Conservation (phyloP, 2,329 filamentous ascomycete species). For the Colletotrichum tropicicola region DNA sequence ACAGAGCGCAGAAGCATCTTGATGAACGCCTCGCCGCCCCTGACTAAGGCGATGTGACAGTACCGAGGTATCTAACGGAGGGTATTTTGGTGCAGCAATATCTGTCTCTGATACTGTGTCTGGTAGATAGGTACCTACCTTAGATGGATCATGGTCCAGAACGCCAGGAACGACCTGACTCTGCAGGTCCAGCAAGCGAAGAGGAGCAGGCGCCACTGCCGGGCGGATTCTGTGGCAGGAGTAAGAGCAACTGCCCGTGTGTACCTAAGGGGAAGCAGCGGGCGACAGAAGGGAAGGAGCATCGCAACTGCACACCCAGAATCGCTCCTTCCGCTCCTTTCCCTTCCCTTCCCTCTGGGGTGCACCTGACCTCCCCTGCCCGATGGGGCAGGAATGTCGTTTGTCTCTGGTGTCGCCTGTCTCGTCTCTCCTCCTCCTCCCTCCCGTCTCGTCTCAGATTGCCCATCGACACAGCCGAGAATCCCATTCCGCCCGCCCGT, state of each 20-base stretch:
- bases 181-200: background rate
- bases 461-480: background rate
- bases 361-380: background rate
- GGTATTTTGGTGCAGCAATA: no score
- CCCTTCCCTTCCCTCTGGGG: background rate
- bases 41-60: no score
- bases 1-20: constrained; percentile 1
- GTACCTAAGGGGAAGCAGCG: background rate
- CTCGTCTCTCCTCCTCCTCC: background rate
- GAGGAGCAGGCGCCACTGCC: constrained; percentile 1
- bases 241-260: background rate
- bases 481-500: constrained; percentile 6
- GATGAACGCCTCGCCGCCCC: no score
- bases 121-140: no score
- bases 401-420: background rate
- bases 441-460: constrained; percentile 6
- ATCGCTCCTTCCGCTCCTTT: background rate
- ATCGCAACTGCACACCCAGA: background rate
- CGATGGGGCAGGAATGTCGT: background rate
- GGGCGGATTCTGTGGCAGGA: background rate
- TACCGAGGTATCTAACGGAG: no score
- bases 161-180: no score
- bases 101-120: no score
- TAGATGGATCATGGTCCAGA: no score
- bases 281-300: background rate